Evolutionary conservation across 2,329 filamentous ascomycete species (phyloP).

Genomic region (Arthroderma sp.): DNA sequence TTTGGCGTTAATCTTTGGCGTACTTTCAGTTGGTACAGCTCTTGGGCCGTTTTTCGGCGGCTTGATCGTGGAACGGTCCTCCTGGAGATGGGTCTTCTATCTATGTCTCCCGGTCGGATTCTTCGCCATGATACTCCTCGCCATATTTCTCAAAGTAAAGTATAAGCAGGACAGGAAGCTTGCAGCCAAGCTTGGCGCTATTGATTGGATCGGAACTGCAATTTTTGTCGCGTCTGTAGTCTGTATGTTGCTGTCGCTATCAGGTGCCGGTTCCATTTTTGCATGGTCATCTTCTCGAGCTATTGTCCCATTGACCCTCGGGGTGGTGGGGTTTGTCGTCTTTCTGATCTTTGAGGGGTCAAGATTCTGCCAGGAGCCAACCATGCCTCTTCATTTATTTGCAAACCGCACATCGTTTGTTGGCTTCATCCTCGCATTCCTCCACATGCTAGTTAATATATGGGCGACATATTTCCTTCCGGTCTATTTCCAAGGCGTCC

Average conservation of each 20-base stretch:
- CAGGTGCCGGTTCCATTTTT: constrained; percentile 1
- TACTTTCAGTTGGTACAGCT: constrained; percentile 28
- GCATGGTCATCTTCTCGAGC: constrained; percentile 5
- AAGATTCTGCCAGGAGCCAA: constrained; percentile 15
- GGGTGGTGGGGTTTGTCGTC: constrained; percentile 1
- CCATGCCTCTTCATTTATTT: constrained; percentile 35
- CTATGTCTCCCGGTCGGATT: constrained; percentile 17
- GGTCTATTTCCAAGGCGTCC: constrained; percentile 30
- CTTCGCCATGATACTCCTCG: constrained; percentile 13
- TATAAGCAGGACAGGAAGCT: constrained; percentile 2
- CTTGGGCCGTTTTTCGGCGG: constrained; percentile 33
- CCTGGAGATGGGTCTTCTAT: constrained; percentile 22
- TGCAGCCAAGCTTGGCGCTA: not conserved
- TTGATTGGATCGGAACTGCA: constrained; percentile 6
- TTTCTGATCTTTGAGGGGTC: constrained; percentile 5
- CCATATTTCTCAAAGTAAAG: constrained; percentile 14
- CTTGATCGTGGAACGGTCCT: constrained; percentile 12
- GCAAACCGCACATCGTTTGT: constrained; percentile 28
- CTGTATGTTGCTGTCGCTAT: constrained; percentile 3
- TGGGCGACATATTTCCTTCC: constrained; percentile 17
- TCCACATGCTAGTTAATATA: constrained; percentile 19
- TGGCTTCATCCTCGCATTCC: constrained; percentile 26
- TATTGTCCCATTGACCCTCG: constrained; percentile 5
- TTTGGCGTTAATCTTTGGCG: constrained; percentile 14
- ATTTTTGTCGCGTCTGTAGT: constrained; percentile 3